A percentile compares a stretch with the other conserved stretches of the same genome.
These are phyloP conservation scores for Fusarium tanahbumbuense DNA, from an alignment of 2,329 filamentous ascomycete genomes.

Conservation along the genomic window DNA sequence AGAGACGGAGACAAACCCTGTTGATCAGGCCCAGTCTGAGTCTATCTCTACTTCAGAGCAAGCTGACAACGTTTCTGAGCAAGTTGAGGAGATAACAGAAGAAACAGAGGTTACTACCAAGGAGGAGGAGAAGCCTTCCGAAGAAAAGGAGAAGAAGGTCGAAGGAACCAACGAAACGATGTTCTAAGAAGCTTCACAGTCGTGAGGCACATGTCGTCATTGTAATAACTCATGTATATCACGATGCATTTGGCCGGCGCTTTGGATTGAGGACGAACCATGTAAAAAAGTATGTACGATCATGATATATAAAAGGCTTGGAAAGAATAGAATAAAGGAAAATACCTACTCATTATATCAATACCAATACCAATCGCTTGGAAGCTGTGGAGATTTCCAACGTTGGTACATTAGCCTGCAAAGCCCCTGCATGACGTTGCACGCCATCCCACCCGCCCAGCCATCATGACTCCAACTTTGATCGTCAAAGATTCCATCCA, in stretches of 20 bases:
- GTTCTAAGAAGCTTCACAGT: conserved; percentile 19
- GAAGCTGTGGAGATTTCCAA: not conserved
- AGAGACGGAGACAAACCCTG: not conserved
- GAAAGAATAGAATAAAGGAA: conserved; percentile 1
- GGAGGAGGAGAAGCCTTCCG: conserved; percentile 6
- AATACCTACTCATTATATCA: not conserved
- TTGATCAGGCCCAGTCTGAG: not conserved
- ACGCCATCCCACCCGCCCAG: conserved; percentile 4
- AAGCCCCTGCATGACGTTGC: conserved; percentile 33
- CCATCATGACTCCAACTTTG: conserved; percentile 30
- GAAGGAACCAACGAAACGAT: conserved; percentile 21
- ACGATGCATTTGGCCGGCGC: conserved; percentile 36
- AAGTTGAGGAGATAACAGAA: not conserved
- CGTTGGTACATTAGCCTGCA: conserved; percentile 29
- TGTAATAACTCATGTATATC: conserved; percentile 38
- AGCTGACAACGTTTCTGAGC: not conserved
- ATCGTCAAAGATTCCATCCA: not conserved
- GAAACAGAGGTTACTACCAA: not conserved
- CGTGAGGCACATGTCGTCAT: conserved; percentile 1
- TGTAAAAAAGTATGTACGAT: conserved; percentile 23
- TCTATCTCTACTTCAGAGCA: not conserved
- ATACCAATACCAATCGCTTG: not conserved
- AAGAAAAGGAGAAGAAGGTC: conserved; percentile 22
- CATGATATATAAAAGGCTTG: conserved; percentile 25
- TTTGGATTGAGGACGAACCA: conserved; percentile 11